Conservation (phyloP, 139 green algal genomes). For the Chlorella sorokiniana region DNA sequence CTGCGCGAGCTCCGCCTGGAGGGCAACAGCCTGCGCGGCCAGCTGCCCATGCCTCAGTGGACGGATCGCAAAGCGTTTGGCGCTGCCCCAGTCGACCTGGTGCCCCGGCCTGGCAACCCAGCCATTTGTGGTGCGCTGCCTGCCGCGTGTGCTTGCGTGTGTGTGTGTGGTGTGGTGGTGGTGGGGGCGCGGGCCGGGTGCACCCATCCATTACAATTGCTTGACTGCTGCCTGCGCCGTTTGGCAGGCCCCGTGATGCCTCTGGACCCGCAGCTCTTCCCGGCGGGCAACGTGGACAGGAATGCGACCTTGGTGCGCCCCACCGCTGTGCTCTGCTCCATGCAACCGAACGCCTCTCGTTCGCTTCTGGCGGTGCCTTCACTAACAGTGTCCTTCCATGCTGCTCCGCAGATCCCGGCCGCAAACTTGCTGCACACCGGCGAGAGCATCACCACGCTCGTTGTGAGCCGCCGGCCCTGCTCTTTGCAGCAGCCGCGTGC, state of each 20-base stretch:
- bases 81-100: neutral
- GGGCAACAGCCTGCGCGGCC: slow-evolving; percentile 21
- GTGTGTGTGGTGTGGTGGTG: neutral
- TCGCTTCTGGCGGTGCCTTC: neutral
- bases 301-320: slow-evolving; percentile 8
- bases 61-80: neutral
- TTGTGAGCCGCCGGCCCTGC: slow-evolving; percentile 6
- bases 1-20: slow-evolving; percentile 24
- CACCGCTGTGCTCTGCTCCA: neutral
- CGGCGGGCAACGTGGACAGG: slow-evolving; percentile 6
- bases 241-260: slow-evolving; percentile 16
- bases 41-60: neutral
- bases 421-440: slow-evolving; percentile 18
- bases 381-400: neutral
- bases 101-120: neutral
- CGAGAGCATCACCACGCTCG: neutral
- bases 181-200: neutral
- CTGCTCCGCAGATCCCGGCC: neutral
- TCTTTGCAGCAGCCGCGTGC: too few relatives aligned
- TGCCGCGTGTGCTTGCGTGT: neutral
- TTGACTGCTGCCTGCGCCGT: neutral
- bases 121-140: neutral
- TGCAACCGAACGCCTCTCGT: too few relatives aligned
- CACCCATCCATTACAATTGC: neutral
- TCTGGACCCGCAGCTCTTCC: slow-evolving; percentile 14